Evolutionary conservation across 192 early-diverging fungal genomes (phyloP).

Genomic region (Mortierella hygrophila): DNA sequence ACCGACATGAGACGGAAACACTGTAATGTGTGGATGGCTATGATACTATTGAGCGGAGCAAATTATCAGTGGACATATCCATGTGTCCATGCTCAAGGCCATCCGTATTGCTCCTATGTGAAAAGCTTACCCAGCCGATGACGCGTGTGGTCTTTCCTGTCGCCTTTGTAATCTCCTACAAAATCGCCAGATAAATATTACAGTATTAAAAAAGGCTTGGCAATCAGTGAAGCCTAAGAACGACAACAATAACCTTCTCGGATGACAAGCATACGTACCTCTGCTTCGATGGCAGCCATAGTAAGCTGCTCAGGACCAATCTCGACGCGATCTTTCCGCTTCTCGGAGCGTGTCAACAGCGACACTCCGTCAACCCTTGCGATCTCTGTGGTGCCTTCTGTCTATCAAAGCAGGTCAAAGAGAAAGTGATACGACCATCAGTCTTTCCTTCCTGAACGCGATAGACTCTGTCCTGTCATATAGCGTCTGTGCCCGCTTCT

Average conservation of each 20-base stretch:
- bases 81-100: neutral
- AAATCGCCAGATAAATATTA: neutral
- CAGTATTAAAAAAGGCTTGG: neutral
- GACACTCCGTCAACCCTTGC: constrained; percentile 61
- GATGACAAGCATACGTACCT: constrained; percentile 29
- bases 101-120: neutral
- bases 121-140: constrained; percentile 62
- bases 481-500: neutral
- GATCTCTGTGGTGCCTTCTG: constrained; percentile 38
- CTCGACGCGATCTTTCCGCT: constrained; percentile 67
- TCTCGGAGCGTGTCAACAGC: constrained; percentile 62
- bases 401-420: constrained; percentile 2
- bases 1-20: constrained; percentile 68
- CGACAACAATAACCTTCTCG: neutral
- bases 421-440: neutral
- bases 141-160: constrained; percentile 56
- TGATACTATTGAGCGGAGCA: constrained; percentile 55
- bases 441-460: neutral
- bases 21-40: constrained; percentile 68
- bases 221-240: neutral
- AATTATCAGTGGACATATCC: neutral
- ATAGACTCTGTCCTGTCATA: neutral
- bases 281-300: constrained; percentile 62
- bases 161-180: constrained; percentile 51
- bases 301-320: constrained; percentile 64